Evolutionary conservation across 2,329 filamentous ascomycete species (phyloP), one percentile per base, ranked within the genome.

Genomic region (Daldinia sp.): DNA sequence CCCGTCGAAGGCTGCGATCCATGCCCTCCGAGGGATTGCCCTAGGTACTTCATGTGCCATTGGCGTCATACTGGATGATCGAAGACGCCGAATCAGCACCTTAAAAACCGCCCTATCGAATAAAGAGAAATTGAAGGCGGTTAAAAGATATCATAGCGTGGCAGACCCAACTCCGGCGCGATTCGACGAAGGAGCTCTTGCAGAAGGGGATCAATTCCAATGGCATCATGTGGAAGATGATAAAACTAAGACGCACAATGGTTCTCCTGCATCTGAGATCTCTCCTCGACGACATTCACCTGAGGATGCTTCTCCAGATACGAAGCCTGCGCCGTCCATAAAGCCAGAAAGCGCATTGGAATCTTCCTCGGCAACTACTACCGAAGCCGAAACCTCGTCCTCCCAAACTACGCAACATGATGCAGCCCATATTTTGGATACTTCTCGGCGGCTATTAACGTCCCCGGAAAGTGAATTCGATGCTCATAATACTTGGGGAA

Each of bases 21-120:
- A 85, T 76, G 83, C 86, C 65, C 83, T 89, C 39, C 85, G 86
- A 68, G 84, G 86, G 69, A 81, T 88, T 65, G 82, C 87, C 62
- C 78, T 89, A 15, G 87, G 86, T 57, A 88, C 86, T 1, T 87
- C 86, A 7, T 88, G 86, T 74, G 88, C 86, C 46, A 81, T 88
- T 62, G 82, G 84, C 56, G 76, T 87, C 28, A 79, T 89, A 62
- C 81, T 87, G 64, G 86, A 89, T 77, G 87, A 89, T 76, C 85
- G 86, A 54, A 82, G 86, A 66, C 84, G 85, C 64, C 83, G 86
- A 28, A 84, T 88, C 68, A 84, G 84, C 61, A 80, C 86, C 50
- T 82, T 85, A 37, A 81, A 81, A 50, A 79, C 84, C 20, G 84
- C 85, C 15, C 80, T 86, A 39, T 81, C 85, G 3, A 88, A 88